A percentile compares a stretch with the other conserved stretches of the same genome.
Evolutionary conservation across 495 filamentous ascomycete genomes (phyloP).

Genomic region (Aspergillus carlsbadensis): DNA sequence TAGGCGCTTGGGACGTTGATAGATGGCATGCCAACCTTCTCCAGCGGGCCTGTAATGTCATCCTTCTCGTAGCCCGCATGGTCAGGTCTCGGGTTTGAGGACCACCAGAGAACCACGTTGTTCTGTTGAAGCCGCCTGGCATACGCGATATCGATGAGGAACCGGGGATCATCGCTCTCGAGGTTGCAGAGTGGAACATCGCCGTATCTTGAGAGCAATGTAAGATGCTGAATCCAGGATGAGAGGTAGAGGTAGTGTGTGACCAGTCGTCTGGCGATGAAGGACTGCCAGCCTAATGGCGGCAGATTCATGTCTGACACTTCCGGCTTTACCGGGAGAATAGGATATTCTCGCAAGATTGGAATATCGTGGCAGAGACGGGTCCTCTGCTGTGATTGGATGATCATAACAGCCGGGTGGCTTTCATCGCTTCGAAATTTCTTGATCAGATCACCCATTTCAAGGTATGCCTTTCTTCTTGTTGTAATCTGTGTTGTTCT

Average conservation of each 20-base stretch:
- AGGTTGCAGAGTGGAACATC: conserved; percentile 94
- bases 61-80: conserved; percentile 96
- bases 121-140: conserved; percentile 86
- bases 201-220: conserved; percentile 83
- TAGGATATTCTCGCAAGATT: conserved; percentile 78
- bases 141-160: conserved; percentile 94
- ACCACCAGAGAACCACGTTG: conserved; percentile 99
- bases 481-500: conserved; percentile 84
- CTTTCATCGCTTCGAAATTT: conserved; percentile 83
- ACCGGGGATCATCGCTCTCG: conserved; percentile 89
- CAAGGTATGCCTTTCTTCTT: conserved; percentile 80
- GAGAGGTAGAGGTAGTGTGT: conserved; percentile 88
- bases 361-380: conserved; percentile 83
- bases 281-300: conserved; percentile 89
- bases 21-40: conserved; percentile 90
- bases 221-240: conserved; percentile 86
- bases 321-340: conserved; percentile 77
- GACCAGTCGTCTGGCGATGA: conserved; percentile 81
- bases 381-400: conserved; percentile 85
- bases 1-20: conserved; percentile 92
- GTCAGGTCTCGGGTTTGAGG: conserved; percentile 76
- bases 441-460: conserved; percentile 79
- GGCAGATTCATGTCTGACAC: conserved; percentile 82
- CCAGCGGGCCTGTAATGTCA: conserved; percentile 77
- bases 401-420: conserved; percentile 74